Percentiles rank a stretch among this genome's conserved stretches.
Conservation (phyloP, 306 rosid species). For the Ochetophila trinervis region DNA sequence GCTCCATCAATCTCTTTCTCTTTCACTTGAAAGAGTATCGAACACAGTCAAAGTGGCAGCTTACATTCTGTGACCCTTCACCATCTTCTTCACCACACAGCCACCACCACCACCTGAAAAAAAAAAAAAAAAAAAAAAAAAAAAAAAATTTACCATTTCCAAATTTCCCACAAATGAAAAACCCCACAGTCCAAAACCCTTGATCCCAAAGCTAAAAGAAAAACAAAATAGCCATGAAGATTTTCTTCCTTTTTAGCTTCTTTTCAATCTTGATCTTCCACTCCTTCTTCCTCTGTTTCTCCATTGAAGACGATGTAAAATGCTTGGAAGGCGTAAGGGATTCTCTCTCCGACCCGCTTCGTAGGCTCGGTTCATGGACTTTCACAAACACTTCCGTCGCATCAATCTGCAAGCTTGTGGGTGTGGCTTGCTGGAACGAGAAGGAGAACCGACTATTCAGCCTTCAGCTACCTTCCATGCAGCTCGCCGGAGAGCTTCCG, state of each 20-base stretch:
- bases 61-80: not conserved
- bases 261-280: conserved; percentile 19
- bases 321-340: conserved; percentile 45
- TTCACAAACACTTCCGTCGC: conserved; percentile 36
- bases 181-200: not conserved
- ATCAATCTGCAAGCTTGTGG: conserved; percentile 50
- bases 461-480: conserved; percentile 47
- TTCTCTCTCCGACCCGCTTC: conserved; percentile 40
- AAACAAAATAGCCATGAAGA: conserved; percentile 19
- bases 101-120: not conserved
- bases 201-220: not conserved
- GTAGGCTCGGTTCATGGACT: conserved; percentile 40
- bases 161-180: not conserved
- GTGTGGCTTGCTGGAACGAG: conserved; percentile 58
- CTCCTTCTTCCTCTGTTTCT: conserved; percentile 10
- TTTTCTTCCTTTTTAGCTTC: not conserved
- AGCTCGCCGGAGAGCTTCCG: conserved; percentile 44
- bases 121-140: too few species aligned
- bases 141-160: not conserved
- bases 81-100: not conserved
- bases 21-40: not conserved
- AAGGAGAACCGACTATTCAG: conserved; percentile 55
- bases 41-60: conserved; percentile 6
- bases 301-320: conserved; percentile 41
- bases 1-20: not conserved